Evolutionary conservation across 805 yeast genomes (phyloP).

Genomic region (Ogataea degrootiae): DNA sequence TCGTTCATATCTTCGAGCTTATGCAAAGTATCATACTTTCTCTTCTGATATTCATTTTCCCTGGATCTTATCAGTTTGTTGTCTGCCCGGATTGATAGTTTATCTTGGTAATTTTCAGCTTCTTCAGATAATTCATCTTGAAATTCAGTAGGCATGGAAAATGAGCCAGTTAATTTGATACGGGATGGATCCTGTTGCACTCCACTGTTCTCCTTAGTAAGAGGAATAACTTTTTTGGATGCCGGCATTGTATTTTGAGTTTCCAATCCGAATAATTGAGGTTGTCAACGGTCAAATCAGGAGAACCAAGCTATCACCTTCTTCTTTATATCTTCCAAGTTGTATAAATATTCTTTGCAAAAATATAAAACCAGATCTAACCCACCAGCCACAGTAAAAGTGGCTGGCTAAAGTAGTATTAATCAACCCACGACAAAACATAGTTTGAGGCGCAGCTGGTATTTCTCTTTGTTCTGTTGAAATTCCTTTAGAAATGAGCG

Average conservation of each 20-base stretch:
- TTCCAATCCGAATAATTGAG: too few species aligned
- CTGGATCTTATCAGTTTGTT: slow-evolving; percentile 29
- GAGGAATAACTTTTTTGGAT: slow-evolving; percentile 2
- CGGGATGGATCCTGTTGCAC: not conserved
- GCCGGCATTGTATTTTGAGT: slow-evolving; percentile 1
- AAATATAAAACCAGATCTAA: not conserved
- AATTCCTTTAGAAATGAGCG: too few species aligned
- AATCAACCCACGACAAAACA: too few species aligned
- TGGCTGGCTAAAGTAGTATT: too few species aligned
- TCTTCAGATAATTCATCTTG: slow-evolving; percentile 17
- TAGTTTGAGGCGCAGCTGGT: too few species aligned
- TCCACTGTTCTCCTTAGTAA: slow-evolving; percentile 2
- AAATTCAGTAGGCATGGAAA: slow-evolving; percentile 21
- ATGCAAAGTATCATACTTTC: slow-evolving; percentile 20
- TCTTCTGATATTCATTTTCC: slow-evolving; percentile 46
- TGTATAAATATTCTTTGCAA: not conserved
- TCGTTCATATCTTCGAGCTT: slow-evolving; percentile 7
- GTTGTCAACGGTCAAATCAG: too few species aligned
- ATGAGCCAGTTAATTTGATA: slow-evolving; percentile 13
- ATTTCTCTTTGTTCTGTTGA: too few species aligned
- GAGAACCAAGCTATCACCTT: not conserved
- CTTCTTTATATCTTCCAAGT: too few species aligned
- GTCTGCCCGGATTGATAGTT: slow-evolving; percentile 20
- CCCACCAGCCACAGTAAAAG: too few species aligned
- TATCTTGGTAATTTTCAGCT: slow-evolving; percentile 20